phyloP scores from a whole-genome alignment of 371 early-diverging fungal genomes.

The Mortierella sp. region DNA sequence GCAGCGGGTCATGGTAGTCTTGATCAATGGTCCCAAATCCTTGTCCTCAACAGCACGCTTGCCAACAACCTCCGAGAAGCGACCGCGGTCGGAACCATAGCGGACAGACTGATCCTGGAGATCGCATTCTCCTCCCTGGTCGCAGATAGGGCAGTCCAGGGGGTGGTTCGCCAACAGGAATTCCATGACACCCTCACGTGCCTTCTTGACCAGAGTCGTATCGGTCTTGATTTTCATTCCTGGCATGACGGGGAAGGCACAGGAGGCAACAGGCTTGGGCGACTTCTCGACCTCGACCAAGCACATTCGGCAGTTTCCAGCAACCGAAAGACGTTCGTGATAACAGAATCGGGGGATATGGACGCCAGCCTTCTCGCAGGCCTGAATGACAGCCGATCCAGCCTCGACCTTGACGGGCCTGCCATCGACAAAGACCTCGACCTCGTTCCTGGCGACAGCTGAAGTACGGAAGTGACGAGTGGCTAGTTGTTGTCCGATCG shows the following conservation, averaged over 20 bases:
- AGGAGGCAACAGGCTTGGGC: constrained; percentile 97
- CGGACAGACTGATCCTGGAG: constrained; percentile 97
- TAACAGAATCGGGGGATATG: constrained; percentile 98
- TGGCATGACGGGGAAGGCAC: constrained; percentile 97
- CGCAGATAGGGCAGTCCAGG: constrained; percentile 98
- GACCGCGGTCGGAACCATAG: constrained; percentile 95
- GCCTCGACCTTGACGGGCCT: constrained; percentile 91
- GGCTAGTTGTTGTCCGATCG: constrained; percentile 12
- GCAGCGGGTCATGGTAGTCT: constrained; percentile 97
- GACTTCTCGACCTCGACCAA: constrained; percentile 96
- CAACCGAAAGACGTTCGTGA: constrained; percentile 95
- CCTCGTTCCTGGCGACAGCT: constrained; percentile 67
- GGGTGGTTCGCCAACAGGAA: constrained; percentile 98
- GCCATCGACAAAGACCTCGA: constrained; percentile 94
- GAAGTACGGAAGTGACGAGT: constrained; percentile 67
- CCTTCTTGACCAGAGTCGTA: constrained; percentile 95
- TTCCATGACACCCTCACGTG: constrained; percentile 99
- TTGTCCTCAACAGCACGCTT: constrained; percentile 98
- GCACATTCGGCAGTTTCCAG: constrained; percentile 99
- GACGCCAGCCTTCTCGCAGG: constrained; percentile 92
- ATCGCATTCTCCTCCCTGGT: constrained; percentile 99
- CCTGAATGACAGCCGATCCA: constrained; percentile 97
- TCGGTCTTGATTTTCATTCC: constrained; percentile 98
- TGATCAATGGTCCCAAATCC: constrained; percentile 96
- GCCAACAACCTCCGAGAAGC: constrained; percentile 86